Conservation (phyloP, 495 filamentous ascomycete species). For the Emericellopsis terricola region DNA sequence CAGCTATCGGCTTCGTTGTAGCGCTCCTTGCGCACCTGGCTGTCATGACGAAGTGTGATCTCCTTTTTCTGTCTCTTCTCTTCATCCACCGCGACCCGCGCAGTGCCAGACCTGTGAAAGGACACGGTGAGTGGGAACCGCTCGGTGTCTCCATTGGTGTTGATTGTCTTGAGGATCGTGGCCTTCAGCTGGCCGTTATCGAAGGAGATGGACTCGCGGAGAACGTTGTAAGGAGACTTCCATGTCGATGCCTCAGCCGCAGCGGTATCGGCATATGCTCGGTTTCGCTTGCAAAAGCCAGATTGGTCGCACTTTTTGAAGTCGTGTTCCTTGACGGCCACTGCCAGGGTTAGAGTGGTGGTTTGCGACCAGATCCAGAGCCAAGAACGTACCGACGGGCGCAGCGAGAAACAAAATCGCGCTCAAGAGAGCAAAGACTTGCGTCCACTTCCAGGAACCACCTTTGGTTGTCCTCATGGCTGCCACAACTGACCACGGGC, state of each 20-base stretch:
- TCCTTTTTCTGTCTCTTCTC: conserved; percentile 75
- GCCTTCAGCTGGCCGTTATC: conserved; percentile 66
- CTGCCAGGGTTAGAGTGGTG: conserved; percentile 21
- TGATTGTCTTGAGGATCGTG: conserved; percentile 56
- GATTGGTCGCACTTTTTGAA: conserved; percentile 94
- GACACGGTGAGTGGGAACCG: conserved; percentile 68
- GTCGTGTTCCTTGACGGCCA: conserved; percentile 77
- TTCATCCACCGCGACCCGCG: conserved; percentile 77
- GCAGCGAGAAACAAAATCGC: conserved; percentile 21
- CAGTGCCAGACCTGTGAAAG: conserved; percentile 75
- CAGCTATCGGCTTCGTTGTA: conserved; percentile 85
- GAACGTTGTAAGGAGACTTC: conserved; percentile 67
- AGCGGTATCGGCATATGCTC: conserved; percentile 68
- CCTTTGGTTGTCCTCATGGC: conserved; percentile 22
- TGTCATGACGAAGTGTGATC: conserved; percentile 70
- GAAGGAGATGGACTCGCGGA: conserved; percentile 50
- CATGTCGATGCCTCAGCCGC: conserved; percentile 43
- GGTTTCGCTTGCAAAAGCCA: conserved; percentile 91
- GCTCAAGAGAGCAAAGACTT: conserved; percentile 29
- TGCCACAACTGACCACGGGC: conserved; percentile 3
- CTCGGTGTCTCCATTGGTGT: conserved; percentile 39
- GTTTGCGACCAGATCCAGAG: background rate
- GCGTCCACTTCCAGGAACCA: conserved; percentile 36
- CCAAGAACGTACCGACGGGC: too few species aligned
- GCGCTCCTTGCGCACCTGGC: conserved; percentile 72